Evolutionary conservation across 2,329 filamentous ascomycete species (phyloP), one percentile per base, ranked within the genome.

Genomic region (Fusarium chuoi): DNA sequence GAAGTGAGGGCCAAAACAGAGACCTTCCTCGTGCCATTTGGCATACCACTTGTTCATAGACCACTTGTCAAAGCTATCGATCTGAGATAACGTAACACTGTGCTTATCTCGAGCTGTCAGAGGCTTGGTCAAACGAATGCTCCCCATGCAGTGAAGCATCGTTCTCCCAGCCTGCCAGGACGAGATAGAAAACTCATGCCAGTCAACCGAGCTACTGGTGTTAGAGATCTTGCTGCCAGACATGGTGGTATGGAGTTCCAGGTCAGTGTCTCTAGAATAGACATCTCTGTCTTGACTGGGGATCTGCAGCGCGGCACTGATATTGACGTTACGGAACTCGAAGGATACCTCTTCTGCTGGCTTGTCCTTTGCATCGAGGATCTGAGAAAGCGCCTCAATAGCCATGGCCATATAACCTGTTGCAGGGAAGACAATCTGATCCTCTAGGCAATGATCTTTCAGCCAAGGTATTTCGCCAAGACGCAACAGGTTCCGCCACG

Each of bases 291-390:
- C 48, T 6, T 35, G 17, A 4, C n/a, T 20, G 13, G 48, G 48
- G 0, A 51, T 51, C 8, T 51, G 30, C 0, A 51, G 48, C 3
- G 48, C 48, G 3, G 48, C 30, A 9, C 30, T 51, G 30, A 51
- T 51, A 6, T 35, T 51, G 17, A 51, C n/a, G 6, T 51, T 35
- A 3, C 30, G 30, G n/a, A 51, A 20, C 30, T 35, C 30, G 6
- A 51, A 51, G 2, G 22, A 35, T 0, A 51, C 1, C 3, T 35
- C 30, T 0, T 33, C 30, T 14, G 12, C 1, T 11, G 17, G n/a
- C 1, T 51, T 35, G 2, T 7, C n/a, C 1, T 51, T 51, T 0
- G 12, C 3, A 8, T 51, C n/a, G 18, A 51, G 48, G 48, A 51
- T 30, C 17, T 51, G 48, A 14, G 48, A 35, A 24, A 51, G 7